Evolutionary conservation across 306 rosid species (phyloP).

Genomic region (Inga oerstediana): DNA sequence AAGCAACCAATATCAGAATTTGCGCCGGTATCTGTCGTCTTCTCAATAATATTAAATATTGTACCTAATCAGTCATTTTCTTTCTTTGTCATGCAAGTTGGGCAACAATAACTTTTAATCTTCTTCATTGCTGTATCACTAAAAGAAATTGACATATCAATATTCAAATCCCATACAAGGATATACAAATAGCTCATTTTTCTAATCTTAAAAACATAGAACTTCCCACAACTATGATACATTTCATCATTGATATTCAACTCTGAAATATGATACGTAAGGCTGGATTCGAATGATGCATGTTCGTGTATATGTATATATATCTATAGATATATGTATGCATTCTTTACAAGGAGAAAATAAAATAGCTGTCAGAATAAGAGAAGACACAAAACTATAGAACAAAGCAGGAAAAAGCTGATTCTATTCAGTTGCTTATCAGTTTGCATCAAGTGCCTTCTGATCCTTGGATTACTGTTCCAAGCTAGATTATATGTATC

Average conservation of each 20-base stretch:
- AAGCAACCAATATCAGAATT: background rate
- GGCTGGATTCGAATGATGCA: constrained; percentile 18
- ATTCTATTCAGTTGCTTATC: constrained; percentile 78
- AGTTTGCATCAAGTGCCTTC: constrained; percentile 72
- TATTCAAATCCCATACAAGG: background rate
- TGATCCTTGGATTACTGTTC: constrained; percentile 59
- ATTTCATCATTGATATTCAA: constrained; percentile 27
- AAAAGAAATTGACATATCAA: background rate
- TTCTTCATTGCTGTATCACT: background rate
- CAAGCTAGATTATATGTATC: constrained; percentile 58
- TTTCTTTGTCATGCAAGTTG: background rate
- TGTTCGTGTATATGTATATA: background rate
- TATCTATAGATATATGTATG: background rate
- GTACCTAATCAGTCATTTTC: background rate
- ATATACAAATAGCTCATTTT: background rate
- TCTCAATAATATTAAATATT: too few species aligned
- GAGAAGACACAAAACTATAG: constrained; percentile 66
- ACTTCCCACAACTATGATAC: background rate
- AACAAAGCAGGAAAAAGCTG: constrained; percentile 73
- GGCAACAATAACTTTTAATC: background rate
- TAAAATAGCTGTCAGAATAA: constrained; percentile 53
- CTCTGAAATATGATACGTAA: constrained; percentile 30
- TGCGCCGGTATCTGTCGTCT: background rate
- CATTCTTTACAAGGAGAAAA: constrained; percentile 43
- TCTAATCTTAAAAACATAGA: background rate